Base-by-base conservation (phyloP, 192 early-diverging fungal genomes). In the Entomortierella parvispora region DNA sequence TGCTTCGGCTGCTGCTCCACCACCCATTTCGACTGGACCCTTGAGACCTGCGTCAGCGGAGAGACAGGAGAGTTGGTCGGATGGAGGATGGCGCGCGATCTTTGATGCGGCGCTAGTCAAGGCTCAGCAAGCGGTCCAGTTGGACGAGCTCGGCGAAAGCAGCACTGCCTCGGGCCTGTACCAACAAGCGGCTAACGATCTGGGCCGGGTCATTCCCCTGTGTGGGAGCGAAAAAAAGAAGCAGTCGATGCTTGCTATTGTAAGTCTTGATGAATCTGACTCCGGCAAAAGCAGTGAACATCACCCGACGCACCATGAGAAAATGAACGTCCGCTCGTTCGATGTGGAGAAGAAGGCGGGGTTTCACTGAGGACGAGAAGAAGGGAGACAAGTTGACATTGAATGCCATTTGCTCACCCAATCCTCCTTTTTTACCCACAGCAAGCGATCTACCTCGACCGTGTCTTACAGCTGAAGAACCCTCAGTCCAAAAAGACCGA, bases 191-290 rank as follows among this genome's bases (percentile, higher is more conserved):
- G 74, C 61, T 3, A 64, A 58, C 23, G 74, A 77, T 64, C 74
- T 77, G 12, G 74, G 65, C 10, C 58, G 74, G 47, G 74, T 77
- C 25, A 77, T 77, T 14, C 74, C 74, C 29, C 25, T 77, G 61
- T 77, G 74, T 29, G 59, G 60, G 9, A 77, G 59, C 25, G 74
- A 77, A 23, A 77, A 77, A 47, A 77, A 77, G 65, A 77, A 77
- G 49, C 65, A 77, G 33, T 77, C 74, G 17, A 77, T 77, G 74
- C 53, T 77, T 25, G 66, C 74, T 2, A 77, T 77, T 28, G 74
- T 77, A 77, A 63, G 74, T 68, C 12, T 40, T 40, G 37, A 40
- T 40, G 37, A 40, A 40, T 40, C 7, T 40, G 37, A 40, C 37
- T 9, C 37, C 37, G 37, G 37, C 7, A 40, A 40, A 9, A 9